A percentile compares a stretch with the other conserved stretches of the same genome.
Conservation (phyloP, 306 rosid species). For the Castanea mollissima region DNA sequence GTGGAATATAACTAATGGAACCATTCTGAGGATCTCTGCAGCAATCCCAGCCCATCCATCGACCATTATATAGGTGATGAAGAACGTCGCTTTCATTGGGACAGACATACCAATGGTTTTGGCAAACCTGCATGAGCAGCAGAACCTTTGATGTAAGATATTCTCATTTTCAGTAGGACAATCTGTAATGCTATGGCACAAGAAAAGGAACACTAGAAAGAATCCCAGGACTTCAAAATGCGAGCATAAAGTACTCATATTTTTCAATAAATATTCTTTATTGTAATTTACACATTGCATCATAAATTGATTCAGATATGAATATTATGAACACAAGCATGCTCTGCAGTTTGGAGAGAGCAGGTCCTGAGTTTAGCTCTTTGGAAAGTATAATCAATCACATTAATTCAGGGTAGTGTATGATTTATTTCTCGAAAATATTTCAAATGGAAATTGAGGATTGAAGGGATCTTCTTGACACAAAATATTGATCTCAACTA, state of each 20-base stretch:
- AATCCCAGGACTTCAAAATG: neutral
- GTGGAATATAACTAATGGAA: conserved; percentile 61
- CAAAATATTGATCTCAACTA: neutral
- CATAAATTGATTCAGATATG: neutral
- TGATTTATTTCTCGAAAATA: neutral
- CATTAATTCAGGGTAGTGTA: neutral
- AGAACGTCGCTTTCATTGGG: conserved; percentile 96
- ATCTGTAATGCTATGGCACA: neutral
- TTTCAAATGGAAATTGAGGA: neutral
- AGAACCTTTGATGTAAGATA: conserved; percentile 20
- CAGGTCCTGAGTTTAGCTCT: neutral
- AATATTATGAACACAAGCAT: neutral
- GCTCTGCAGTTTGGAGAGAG: neutral
- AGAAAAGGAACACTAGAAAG: neutral
- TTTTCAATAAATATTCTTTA: neutral
- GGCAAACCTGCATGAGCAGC: conserved; percentile 56
- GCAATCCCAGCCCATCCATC: conserved; percentile 98
- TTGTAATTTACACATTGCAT: neutral
- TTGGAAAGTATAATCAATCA: neutral
- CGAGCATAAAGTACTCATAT: neutral
- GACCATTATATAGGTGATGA: conserved; percentile 86
- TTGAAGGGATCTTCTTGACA: neutral
- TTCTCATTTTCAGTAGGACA: conserved; percentile 13
- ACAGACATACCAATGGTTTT: conserved; percentile 75
- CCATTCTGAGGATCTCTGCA: conserved; percentile 73